Evolutionary conservation across 805 yeast species (phyloP), one percentile per base, ranked within the genome.

Genomic region (Kluyveromyces wickerhamii): DNA sequence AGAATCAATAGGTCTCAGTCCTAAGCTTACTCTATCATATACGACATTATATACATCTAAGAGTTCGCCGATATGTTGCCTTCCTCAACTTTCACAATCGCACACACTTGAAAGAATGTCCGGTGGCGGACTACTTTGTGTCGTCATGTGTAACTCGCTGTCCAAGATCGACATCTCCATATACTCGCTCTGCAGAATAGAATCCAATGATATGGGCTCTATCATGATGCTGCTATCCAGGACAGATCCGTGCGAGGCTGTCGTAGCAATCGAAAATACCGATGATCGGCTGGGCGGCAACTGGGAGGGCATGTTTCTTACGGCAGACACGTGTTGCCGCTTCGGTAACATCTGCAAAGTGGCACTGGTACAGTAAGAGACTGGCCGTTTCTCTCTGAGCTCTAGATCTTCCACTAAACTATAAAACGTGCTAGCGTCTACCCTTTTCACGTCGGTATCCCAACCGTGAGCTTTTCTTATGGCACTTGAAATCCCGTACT

Each of bases 71-170:
- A n/a, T n/a, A n/a, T n/a, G n/a, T n/a, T 21, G 23, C 23, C 9
- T 21, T 21, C 11, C 11, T 21, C 11, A 9, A 9, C 9, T 30
- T 30, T 22, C 4, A 9, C 17, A 30, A 15, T 21, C 26, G 25
- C 26, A 12, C n/a, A 14, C 21, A 14, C 33, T 30, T 16, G 33
- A 31, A 19, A 31, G 16, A 16, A 40, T 28, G 24, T 21, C 23
- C 5, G 34, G 27, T 15, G 42, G 42, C 15, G 43, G 45, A 27
- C 45, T 44, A 27, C 45, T 44, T 21, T 25, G 29, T 6, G 32
- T 30, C 11, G 33, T 30, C 33, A 21, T 21, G 16, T 30, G 33
- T 10, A 4, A 10, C 5, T 30, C 33, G 11, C 25, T 22, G 11
- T 30, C 33, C 17, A 21, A 22, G 10, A 30, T 21, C 16, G 33